Percentiles rank a stretch among this genome's conserved stretches.
phyloP scores from a whole-genome alignment of 192 early-diverging fungal genomes.

The Entomortierella parvispora region DNA sequence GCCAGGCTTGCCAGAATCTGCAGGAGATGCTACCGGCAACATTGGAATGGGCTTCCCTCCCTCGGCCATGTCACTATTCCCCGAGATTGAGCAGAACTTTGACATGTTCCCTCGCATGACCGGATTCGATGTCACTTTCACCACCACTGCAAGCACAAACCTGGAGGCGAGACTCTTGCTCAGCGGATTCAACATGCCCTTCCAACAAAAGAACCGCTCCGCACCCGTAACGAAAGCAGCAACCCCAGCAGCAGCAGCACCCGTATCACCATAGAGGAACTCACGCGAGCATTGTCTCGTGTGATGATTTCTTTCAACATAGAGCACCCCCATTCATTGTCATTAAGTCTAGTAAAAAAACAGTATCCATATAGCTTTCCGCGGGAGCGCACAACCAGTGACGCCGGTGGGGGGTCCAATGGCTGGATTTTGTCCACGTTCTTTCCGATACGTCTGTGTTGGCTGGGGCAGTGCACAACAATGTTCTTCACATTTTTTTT shows the following conservation, averaged over 20 bases:
- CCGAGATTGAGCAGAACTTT: conserved; percentile 96
- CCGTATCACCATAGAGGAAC: conserved; percentile 20
- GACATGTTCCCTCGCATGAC: conserved; percentile 93
- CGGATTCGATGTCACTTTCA: conserved; percentile 87
- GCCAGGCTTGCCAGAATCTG: conserved; percentile 74
- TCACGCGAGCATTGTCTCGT: conserved; percentile 1
- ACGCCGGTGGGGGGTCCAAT: too few species aligned
- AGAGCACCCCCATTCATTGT: too few species aligned
- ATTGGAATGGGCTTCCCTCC: conserved; percentile 87
- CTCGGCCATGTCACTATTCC: conserved; percentile 90
- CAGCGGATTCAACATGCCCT: conserved; percentile 91
- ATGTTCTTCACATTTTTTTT: too few species aligned
- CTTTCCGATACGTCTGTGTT: too few species aligned
- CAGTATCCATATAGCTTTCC: too few species aligned
- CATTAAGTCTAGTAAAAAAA: too few species aligned
- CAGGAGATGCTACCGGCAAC: conserved; percentile 86
- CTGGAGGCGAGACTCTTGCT: conserved; percentile 83
- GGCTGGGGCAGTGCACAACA: too few species aligned
- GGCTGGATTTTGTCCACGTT: too few species aligned
- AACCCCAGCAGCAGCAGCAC: conserved; percentile 5
- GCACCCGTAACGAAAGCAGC: conserved; percentile 24
- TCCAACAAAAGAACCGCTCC: conserved; percentile 59
- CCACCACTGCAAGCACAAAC: conserved; percentile 84
- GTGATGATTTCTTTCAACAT: background rate
- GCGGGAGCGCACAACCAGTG: too few species aligned